phyloP scores from a whole-genome alignment of 2,329 filamentous ascomycete genomes.

The Didymellaceae sp. region DNA sequence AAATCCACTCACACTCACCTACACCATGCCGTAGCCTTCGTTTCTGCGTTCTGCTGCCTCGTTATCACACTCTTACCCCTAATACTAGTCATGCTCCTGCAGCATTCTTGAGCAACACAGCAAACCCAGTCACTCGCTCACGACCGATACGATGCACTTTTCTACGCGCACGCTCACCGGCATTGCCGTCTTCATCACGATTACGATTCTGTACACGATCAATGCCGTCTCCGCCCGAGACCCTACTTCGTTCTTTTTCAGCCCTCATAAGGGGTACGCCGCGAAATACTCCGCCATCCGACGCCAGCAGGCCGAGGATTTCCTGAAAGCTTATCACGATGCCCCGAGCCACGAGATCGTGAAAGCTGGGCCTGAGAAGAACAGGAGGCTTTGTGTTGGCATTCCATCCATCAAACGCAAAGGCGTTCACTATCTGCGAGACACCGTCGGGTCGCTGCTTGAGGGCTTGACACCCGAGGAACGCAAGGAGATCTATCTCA shows the following conservation, averaged over 20 bases:
- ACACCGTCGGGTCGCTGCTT: slow-evolving; percentile 54
- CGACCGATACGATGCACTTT: slow-evolving; percentile 26
- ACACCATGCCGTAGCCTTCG: slow-evolving; percentile 14
- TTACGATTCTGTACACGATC: slow-evolving; percentile 33
- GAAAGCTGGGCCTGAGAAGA: slow-evolving; percentile 23
- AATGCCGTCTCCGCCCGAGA: slow-evolving; percentile 38
- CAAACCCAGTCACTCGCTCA: slow-evolving; percentile 9
- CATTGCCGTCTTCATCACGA: slow-evolving; percentile 24
- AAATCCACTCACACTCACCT: slow-evolving; percentile 12
- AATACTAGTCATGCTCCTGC: slow-evolving; percentile 10
- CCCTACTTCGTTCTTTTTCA: slow-evolving; percentile 48
- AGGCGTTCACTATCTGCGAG: slow-evolving; percentile 50
- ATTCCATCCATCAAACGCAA: slow-evolving; percentile 52
- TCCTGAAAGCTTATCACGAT: slow-evolving; percentile 29
- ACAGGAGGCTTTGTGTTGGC: slow-evolving; percentile 52
- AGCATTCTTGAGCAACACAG: slow-evolving; percentile 6
- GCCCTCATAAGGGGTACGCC: slow-evolving; percentile 39
- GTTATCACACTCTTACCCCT: neutral
- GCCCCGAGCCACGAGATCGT: slow-evolving; percentile 20
- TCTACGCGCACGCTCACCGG: slow-evolving; percentile 31
- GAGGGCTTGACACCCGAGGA: slow-evolving; percentile 52
- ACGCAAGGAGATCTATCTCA: slow-evolving; percentile 50
- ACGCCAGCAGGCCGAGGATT: slow-evolving; percentile 38
- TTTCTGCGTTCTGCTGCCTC: neutral
- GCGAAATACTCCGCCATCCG: slow-evolving; percentile 42